A percentile compares a stretch with the other conserved stretches of the same genome.
phyloP scores from a whole-genome alignment of 2,329 filamentous ascomycete genomes.

The Dendrostoma leiphaemia region DNA sequence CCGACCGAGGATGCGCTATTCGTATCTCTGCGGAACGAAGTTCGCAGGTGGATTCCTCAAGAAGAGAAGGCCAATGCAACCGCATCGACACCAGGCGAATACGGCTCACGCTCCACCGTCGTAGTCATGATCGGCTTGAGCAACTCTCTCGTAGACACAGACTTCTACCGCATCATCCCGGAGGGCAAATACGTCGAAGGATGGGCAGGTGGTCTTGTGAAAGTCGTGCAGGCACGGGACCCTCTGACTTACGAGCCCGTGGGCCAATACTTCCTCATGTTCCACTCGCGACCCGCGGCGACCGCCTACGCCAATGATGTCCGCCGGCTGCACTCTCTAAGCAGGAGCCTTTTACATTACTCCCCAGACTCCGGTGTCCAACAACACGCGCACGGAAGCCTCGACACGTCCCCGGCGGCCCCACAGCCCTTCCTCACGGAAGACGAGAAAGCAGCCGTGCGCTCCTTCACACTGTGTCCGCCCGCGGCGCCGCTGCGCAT shows the following conservation, averaged over 20 bases:
- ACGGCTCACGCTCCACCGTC: constrained; percentile 22
- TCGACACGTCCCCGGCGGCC: constrained; percentile 26
- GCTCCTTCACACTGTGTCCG: constrained; percentile 49
- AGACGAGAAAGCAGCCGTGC: constrained; percentile 35
- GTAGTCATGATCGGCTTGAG: constrained; percentile 60
- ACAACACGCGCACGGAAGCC: constrained; percentile 39
- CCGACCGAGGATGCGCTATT: constrained; percentile 3
- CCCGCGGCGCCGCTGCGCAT: constrained; percentile 29
- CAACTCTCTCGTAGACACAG: constrained; percentile 59
- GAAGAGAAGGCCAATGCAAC: neutral
- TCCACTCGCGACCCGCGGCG: constrained; percentile 59
- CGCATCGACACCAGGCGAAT: constrained; percentile 5
- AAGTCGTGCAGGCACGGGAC: constrained; percentile 65
- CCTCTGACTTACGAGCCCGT: constrained; percentile 60
- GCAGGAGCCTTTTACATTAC: constrained; percentile 27
- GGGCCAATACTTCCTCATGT: constrained; percentile 69
- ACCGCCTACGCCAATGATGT: constrained; percentile 58
- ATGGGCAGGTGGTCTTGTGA: constrained; percentile 63
- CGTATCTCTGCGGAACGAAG: constrained; percentile 16
- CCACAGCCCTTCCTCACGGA: constrained; percentile 34
- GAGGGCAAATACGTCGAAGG: constrained; percentile 63
- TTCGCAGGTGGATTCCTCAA: constrained; percentile 16
- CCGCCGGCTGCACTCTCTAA: constrained; percentile 42
- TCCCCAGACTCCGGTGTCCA: constrained; percentile 25
- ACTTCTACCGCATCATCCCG: constrained; percentile 68